Percentiles rank a stretch among this genome's conserved stretches.
These are phyloP conservation scores for Quercus alba DNA, from an alignment of 306 rosid genomes.

Conservation along the genomic window DNA sequence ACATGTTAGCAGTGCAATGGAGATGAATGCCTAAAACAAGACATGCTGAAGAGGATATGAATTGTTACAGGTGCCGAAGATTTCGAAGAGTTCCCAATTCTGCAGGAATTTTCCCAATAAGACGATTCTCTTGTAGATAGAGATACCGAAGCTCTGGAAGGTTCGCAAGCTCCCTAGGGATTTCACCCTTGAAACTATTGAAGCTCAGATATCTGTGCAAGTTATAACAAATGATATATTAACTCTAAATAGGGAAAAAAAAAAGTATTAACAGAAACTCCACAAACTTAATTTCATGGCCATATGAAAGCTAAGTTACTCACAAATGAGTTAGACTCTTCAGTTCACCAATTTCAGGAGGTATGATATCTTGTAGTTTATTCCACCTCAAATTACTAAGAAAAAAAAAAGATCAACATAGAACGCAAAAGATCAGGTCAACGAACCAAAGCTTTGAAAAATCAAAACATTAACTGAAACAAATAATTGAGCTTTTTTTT, in stretches of 20 bases:
- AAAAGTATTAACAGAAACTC: not conserved
- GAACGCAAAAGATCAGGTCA: not conserved
- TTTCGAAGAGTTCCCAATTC: constrained; percentile 93
- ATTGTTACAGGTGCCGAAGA: constrained; percentile 78
- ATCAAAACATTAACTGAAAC: constrained; percentile 2
- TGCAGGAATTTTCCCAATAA: constrained; percentile 78
- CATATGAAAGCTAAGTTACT: constrained; percentile 33
- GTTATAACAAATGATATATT: not conserved
- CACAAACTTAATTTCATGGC: not conserved
- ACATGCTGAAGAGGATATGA: constrained; percentile 1
- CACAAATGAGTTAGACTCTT: constrained; percentile 97
- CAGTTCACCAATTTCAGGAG: constrained; percentile 93
- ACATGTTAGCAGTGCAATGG: constrained; percentile 9
- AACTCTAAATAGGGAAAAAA: not conserved
- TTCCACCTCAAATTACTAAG: constrained; percentile 97
- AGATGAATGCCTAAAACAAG: constrained; percentile 7
- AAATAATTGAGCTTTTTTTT: not conserved
- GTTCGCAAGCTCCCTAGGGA: constrained; percentile 90
- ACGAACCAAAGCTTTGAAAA: constrained; percentile 6
- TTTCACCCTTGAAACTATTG: constrained; percentile 95
- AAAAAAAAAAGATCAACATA: constrained; percentile 2
- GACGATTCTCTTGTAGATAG: constrained; percentile 88
- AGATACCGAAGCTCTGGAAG: constrained; percentile 95
- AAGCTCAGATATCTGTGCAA: constrained; percentile 81
- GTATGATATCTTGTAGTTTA: constrained; percentile 91